Evolutionary conservation across 805 yeast species (phyloP), one percentile per base, ranked within the genome.

Genomic region (Schizosaccharomyces osmophilus): DNA sequence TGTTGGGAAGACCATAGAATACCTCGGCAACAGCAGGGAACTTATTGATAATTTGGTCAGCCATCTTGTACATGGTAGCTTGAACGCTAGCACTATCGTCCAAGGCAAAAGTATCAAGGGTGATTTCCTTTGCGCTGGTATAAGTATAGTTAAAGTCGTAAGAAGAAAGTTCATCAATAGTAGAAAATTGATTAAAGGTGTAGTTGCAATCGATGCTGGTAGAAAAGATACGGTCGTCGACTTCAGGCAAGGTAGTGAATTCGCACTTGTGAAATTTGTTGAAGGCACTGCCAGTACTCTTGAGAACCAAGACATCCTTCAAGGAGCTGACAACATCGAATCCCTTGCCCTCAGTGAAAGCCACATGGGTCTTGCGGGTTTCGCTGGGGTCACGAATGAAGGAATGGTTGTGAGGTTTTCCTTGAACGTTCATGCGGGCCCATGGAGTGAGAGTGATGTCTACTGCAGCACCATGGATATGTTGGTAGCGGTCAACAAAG

Each of bases 1-100:
- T 89, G 79, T 89, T 89, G 69, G 97, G 97, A 69, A 89, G 79
- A 55, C 79, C 74, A 72, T 86, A 88, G 61, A 83, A 72, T 43
- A 88, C 95, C 55, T 76, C 76, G 64, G 75, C 78, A 62, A 89
- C 76, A 63, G 75, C 75, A 2, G 82, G 76, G 62, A 80, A 83
- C 61, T 68, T 69, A 60, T 74, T 75, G 69, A 89, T 78, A 65
- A 89, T 86, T 64, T 79, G 81, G 65, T 81, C 77, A 48, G 85
- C 78, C 93, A 89, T 89, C 78, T 87, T 85, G 77, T 80, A 89
- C 95, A 89, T 90, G 63, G 96, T 89, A 58, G 95, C 95, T 75
- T 89, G 97, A 59, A 89, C 97, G 31, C 95, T 85, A n/a, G 95
- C 81, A 9, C 95, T 86, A 72, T 86, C 81, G 73, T 89, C 95